These are phyloP conservation scores for Logfia minima DNA, from an alignment of 129 eudicot genomes.

Conservation along the genomic window DNA sequence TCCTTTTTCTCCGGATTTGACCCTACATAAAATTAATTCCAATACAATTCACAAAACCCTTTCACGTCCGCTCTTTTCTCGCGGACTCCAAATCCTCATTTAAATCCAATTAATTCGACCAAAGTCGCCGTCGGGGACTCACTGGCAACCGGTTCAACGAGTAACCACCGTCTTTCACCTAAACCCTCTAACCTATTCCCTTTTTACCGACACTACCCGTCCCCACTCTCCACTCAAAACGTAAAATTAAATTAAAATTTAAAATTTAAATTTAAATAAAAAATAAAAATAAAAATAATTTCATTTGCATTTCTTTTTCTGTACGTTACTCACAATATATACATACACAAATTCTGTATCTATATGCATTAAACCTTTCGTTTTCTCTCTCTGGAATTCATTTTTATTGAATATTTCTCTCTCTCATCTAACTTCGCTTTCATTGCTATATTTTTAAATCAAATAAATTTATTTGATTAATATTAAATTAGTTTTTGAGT, in stretches of 20 bases:
- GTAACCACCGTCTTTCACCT: conserved; percentile 37
- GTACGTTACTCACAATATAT: conserved; percentile 32
- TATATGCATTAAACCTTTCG: neutral
- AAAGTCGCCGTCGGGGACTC: conserved; percentile 26
- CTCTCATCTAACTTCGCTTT: conserved; percentile 37
- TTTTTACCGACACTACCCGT: conserved; percentile 43
- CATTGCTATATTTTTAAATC: conserved; percentile 5
- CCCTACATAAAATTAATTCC: conserved; percentile 10
- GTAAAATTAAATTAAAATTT: neutral
- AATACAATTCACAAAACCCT: conserved; percentile 11
- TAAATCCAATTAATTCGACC: conserved; percentile 27
- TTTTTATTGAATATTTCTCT: conserved; percentile 27
- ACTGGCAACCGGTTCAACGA: conserved; percentile 30
- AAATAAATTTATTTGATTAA: neutral
- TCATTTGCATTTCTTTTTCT: conserved; percentile 32
- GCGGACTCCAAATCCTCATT: conserved; percentile 40
- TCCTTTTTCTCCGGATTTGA: conserved; percentile 42
- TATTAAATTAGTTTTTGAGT: neutral
- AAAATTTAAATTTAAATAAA: too few species aligned
- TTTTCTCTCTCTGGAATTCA: conserved; percentile 27
- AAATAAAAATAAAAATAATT: conserved; percentile 19
- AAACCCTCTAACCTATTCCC: conserved; percentile 30
- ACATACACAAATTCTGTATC: neutral
- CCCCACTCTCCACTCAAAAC: conserved; percentile 36
- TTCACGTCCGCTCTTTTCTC: conserved; percentile 36